phyloP scores from a whole-genome alignment of 2,329 filamentous ascomycete species.

The Colletotrichum simmondsii region DNA sequence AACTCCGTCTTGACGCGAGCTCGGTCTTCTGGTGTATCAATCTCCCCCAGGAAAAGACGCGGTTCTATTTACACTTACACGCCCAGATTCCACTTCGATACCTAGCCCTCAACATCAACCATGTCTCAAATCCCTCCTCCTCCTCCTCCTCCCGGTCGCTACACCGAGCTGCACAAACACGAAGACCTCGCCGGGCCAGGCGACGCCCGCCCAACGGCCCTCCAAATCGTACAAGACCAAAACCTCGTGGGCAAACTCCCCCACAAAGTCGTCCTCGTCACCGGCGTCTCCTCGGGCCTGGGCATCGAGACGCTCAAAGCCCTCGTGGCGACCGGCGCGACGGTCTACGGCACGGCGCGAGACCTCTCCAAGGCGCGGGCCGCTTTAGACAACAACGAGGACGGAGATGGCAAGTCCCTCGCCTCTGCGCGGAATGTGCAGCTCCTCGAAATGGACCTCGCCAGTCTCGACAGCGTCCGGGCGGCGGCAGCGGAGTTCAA shows the following conservation, averaged over 20 bases:
- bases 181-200: conserved; percentile 35
- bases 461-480: conserved; percentile 41
- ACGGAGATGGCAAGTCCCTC: neutral
- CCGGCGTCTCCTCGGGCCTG: conserved; percentile 49
- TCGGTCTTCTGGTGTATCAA: neutral
- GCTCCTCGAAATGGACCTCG: conserved; percentile 43
- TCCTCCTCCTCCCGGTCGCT: neutral
- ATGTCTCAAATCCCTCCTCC: neutral
- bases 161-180: conserved; percentile 11
- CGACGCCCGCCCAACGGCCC: conserved; percentile 24
- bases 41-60: fast-evolving
- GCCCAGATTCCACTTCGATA: too few relatives aligned
- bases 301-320: neutral
- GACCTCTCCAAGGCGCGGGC: neutral
- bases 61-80: too few relatives aligned
- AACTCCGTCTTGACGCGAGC: neutral
- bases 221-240: conserved; percentile 24
- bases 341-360: neutral
- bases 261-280: conserved; percentile 49
- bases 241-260: conserved; percentile 1
- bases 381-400: neutral
- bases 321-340: neutral
- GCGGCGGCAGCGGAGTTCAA: conserved; percentile 33
- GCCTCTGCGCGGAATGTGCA: conserved; percentile 36
- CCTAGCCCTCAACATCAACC: neutral